phyloP scores from a whole-genome alignment of 1,139 yeast species.

The Kodamaea derodonti region DNA sequence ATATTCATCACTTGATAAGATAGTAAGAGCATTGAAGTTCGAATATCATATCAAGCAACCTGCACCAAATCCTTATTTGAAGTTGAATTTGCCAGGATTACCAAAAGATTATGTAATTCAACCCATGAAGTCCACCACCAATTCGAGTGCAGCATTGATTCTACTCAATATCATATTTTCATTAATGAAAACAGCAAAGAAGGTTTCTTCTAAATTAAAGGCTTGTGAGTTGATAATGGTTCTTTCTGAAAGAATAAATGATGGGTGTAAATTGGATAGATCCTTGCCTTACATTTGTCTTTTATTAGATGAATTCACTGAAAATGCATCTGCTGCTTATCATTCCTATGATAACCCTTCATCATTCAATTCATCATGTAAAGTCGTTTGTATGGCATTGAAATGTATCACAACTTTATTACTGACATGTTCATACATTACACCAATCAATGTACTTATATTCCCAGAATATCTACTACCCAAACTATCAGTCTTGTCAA shows the following conservation, averaged over 20 bases:
- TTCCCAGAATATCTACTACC: constrained; percentile 85
- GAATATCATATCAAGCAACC: constrained; percentile 1
- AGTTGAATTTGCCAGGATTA: constrained; percentile 49
- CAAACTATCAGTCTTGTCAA: constrained; percentile 44
- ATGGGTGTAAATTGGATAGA: constrained; percentile 82
- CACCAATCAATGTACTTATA: constrained; percentile 70
- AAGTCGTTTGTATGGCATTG: constrained; percentile 62
- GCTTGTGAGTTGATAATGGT: constrained; percentile 78
- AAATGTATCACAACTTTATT: constrained; percentile 58
- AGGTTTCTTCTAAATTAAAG: constrained; percentile 58
- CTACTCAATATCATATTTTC: constrained; percentile 63
- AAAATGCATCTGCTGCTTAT: constrained; percentile 4
- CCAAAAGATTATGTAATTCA: constrained; percentile 40
- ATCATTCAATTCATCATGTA: constrained; percentile 16
- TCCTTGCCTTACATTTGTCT: constrained; percentile 72
- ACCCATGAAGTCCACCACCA: constrained; percentile 28
- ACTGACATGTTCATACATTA: constrained; percentile 59
- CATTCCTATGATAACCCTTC: constrained; percentile 3
- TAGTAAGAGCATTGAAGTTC: constrained; percentile 42
- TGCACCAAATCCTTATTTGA: constrained; percentile 32
- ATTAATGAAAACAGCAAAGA: constrained; percentile 58
- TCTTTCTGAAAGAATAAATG: constrained; percentile 71
- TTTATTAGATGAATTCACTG: constrained; percentile 34
- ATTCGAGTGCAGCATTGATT: constrained; percentile 34
- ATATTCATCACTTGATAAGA: constrained; percentile 50